Evolutionary conservation across 129 eudicot species (phyloP), one percentile per base, ranked within the genome.

Genomic region (Flaveria sonorensis): DNA sequence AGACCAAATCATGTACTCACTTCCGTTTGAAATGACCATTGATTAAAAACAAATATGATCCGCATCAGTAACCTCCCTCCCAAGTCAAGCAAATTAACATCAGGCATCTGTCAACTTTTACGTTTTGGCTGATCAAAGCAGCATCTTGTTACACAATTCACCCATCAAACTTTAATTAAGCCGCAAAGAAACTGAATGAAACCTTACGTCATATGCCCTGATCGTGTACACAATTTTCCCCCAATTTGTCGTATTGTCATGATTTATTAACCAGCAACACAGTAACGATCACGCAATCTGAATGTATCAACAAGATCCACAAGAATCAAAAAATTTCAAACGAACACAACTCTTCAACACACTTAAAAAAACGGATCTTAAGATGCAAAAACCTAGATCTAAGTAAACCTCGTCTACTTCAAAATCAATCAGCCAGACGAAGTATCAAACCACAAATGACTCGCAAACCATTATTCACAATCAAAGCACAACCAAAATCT

Each of bases 321-420:
- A 7, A 48, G 14, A 79, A 21, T 62, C 78, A 1, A 19, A 10
- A 18, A 9, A 15, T 43, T 45, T 59, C 42, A 3, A 63, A 59
- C 36, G 20, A 52, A 30, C 52, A 78, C 32, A 70, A 30, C 71
- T 5, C 70, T 9, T 57, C n/a, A 6, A 70, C 26, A 46, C 42
- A 68, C 75, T 70, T 19, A n/a, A 26, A 61, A 26, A 52, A 30
- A 14, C 10, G 48, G 28, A 71, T 47, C 12, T 19, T 15, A 50
- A 9, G 7, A 61, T 15, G 48, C 20, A 61, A 2, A 46, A 15
- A 79, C 67, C 77, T 79, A 71, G 67, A 79, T 79, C 83, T 79
- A 63, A 8, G 5, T 61, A 71, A 46, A 46, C 16, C 14, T 32
- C n/a, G 23, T 10, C 20, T 24, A 78, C 52, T 46, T 21, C 71